These are phyloP conservation scores for Croton setiger DNA, from an alignment of 441 rosid species.

Conservation along the genomic window DNA sequence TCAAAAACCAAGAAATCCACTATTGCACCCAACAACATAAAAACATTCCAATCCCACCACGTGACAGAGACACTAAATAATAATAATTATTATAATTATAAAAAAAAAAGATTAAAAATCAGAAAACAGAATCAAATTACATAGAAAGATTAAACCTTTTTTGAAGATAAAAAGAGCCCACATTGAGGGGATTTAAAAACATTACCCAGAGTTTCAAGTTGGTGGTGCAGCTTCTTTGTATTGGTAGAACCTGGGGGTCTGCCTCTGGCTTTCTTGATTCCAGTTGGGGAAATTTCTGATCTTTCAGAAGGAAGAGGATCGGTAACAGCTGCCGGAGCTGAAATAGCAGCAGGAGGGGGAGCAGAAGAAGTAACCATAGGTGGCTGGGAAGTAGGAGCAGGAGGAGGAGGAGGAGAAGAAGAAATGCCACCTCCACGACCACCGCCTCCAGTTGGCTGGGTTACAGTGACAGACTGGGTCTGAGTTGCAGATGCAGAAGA, in stretches of 20 bases:
- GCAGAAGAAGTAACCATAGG: not conserved
- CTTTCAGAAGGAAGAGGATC: conserved; percentile 18
- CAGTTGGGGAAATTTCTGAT: conserved; percentile 31
- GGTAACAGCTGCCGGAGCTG: not conserved
- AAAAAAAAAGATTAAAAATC: conserved; percentile 2
- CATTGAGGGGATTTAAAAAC: not conserved
- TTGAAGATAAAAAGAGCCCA: not conserved
- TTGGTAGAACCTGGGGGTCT: conserved; percentile 77
- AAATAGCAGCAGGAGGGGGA: conserved; percentile 6
- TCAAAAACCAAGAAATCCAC: conserved; percentile 7
- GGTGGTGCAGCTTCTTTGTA: conserved; percentile 38
- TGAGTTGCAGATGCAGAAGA: conserved; percentile 15
- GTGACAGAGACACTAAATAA: conserved; percentile 17
- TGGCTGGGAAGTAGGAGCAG: not conserved
- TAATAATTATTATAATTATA: not conserved
- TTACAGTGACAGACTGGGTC: conserved; percentile 23
- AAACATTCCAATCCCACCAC: conserved; percentile 22
- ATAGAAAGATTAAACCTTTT: not conserved
- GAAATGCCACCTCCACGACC: conserved; percentile 27
- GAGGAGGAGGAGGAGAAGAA: conserved; percentile 35
- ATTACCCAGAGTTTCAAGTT: conserved; percentile 47
- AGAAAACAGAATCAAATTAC: not conserved
- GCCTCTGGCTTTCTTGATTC: conserved; percentile 61
- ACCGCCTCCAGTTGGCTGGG: conserved; percentile 28
- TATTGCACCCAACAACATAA: conserved; percentile 2